Base-by-base conservation (phyloP, 2,329 filamentous ascomycete species). In the Neofusicoccum laricinum region DNA sequence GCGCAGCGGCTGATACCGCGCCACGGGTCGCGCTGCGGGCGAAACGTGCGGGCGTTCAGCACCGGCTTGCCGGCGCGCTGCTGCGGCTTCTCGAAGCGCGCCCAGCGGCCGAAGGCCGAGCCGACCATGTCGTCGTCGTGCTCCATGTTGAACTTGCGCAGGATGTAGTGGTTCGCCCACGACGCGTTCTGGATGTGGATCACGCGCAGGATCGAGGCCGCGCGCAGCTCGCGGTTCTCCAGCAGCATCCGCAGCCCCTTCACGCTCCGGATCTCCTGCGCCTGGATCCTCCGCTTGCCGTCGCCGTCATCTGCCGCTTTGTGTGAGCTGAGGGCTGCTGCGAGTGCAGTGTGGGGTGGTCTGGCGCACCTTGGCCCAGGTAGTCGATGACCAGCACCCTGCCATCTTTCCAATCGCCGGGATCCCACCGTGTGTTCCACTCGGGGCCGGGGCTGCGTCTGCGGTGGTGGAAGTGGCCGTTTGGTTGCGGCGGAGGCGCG, bases 331-430 rank as follows among this genome's bases (percentile, higher is more conserved):
- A 21, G 41, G 7, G 40, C n/a, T 41, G n/a, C 8, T 46, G 25
- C 10, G 25, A 2, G 19, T 15, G 40, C 6, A 30, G 51, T 15
- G 21, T 3, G 55, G 14, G 51, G 32, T 41, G 36, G 15, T 61
- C 17, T 14, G 45, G 32, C 40, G 11, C 30, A 64, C 63, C 45
- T 66, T 68, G 72, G 8, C 69, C 70, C 36, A 82, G 73, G 69
- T 83, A 84, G 70, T 85, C 82, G 46, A 85, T 80, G 63, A 85
- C 75, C 66, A 85, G 71, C 5, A 84, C 80, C 40, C 83, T 78
- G 12, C 82, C 81, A 21, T 76, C 68, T 30, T 70, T 69, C 73
- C 74, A 78, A 61, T 70, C 75, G 25, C 75, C 68, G 7, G 50
- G 50, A 14, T 57, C 34, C 62, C 62, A 64, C 40, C 41, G 19